Evolutionary conservation across 2,329 filamentous ascomycete genomes (phyloP).

Genomic region (Aspergillus sp.): DNA sequence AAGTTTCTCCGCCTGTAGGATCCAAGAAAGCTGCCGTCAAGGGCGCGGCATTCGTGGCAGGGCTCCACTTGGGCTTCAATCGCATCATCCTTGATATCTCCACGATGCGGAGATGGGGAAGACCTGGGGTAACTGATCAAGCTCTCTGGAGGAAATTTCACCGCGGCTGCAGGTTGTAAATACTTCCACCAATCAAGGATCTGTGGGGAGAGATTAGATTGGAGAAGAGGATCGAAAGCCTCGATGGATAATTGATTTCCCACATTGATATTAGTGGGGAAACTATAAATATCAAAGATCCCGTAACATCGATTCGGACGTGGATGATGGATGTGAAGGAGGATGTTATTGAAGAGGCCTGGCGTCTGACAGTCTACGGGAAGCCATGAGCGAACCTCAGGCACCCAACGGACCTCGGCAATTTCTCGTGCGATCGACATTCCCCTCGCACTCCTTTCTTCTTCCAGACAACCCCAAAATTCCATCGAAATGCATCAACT

Average conservation of each 20-base stretch:
- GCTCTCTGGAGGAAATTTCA: neutral
- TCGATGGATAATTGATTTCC: neutral
- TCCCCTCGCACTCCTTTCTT: too few relatives aligned
- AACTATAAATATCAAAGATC: neutral
- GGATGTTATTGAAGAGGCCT: too few relatives aligned
- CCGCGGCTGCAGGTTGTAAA: neutral
- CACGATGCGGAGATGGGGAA: constrained; percentile 8
- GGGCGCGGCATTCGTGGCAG: too few relatives aligned
- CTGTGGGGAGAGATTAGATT: neutral
- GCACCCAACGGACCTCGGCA: too few relatives aligned
- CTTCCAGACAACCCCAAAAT: too few relatives aligned
- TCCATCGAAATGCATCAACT: too few relatives aligned
- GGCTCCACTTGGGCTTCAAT: neutral
- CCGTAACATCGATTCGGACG: too few relatives aligned
- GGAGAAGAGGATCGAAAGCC: neutral
- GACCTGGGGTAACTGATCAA: neutral
- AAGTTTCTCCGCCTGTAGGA: constrained; percentile 29
- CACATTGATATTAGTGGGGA: neutral
- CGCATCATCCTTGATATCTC: constrained; percentile 12
- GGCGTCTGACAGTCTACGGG: too few relatives aligned
- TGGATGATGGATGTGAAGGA: too few relatives aligned
- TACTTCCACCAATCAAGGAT: neutral
- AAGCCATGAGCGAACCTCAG: too few relatives aligned
- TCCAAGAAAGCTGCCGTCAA: too few relatives aligned
- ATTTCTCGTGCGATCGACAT: too few relatives aligned